These are phyloP conservation scores for Salix exigua DNA, from an alignment of 345 rosid genomes.

Conservation along the genomic window DNA sequence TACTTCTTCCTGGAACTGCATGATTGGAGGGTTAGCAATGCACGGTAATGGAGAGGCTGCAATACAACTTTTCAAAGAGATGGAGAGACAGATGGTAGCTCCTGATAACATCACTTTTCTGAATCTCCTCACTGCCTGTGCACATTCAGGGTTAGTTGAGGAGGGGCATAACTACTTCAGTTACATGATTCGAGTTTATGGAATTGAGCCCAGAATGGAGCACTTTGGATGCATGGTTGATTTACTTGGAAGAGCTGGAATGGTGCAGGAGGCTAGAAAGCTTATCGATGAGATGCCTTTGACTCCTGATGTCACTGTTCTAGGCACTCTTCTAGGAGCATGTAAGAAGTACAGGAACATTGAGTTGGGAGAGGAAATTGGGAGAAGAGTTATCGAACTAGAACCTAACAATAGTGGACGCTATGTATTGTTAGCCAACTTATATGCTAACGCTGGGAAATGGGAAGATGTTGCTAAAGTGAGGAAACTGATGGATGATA, in stretches of 20 bases:
- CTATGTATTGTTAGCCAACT: constrained; percentile 38
- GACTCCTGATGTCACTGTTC: constrained; percentile 33
- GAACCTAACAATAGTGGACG: constrained; percentile 46
- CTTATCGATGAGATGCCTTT: constrained; percentile 32
- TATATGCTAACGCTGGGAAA: constrained; percentile 37
- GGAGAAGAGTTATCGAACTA: constrained; percentile 33
- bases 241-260: constrained; percentile 42
- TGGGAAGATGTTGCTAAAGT: constrained; percentile 38
- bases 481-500: constrained; percentile 42
- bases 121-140: constrained; percentile 40
- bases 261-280: constrained; percentile 37
- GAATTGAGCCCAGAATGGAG: constrained; percentile 27
- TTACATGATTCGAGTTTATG: constrained; percentile 28
- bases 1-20: constrained; percentile 40
- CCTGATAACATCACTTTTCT: constrained; percentile 41
- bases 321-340: constrained; percentile 44
- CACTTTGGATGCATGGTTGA: constrained; percentile 46
- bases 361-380: constrained; percentile 41
- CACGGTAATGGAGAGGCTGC: constrained; percentile 41
- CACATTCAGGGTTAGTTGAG: constrained; percentile 41
- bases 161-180: constrained; percentile 30
- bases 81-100: constrained; percentile 26
- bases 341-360: constrained; percentile 33
- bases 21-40: constrained; percentile 44
- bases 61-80: constrained; percentile 31